A percentile compares a stretch with the other conserved stretches of the same genome.
Evolutionary conservation across 495 filamentous ascomycete species (phyloP).

Genomic region (Penicillium angulare): DNA sequence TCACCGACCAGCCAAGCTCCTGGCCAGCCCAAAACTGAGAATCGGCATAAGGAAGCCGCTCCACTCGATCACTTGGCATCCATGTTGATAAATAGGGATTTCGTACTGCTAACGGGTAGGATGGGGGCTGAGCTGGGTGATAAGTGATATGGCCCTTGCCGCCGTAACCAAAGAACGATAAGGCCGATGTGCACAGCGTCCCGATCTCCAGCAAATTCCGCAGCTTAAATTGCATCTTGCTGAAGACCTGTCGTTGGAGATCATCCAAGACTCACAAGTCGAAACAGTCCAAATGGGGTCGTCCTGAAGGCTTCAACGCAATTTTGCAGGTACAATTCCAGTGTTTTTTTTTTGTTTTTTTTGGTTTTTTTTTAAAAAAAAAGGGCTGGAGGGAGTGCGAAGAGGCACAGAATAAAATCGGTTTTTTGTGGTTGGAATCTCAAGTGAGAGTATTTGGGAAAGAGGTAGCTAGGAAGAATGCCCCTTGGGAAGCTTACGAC

Average conservation of each 20-base stretch:
- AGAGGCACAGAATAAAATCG: too few species aligned
- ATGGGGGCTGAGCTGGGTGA: constrained; percentile 38
- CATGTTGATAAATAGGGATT: constrained; percentile 48
- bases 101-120: constrained; percentile 49
- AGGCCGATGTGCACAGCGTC: constrained; percentile 22
- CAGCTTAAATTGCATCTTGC: constrained; percentile 26
- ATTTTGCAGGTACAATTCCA: too few species aligned
- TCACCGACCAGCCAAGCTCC: constrained; percentile 45
- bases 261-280: background rate
- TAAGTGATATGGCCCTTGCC: constrained; percentile 11
- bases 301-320: background rate
- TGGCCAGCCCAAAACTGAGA: constrained; percentile 53
- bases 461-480: background rate
- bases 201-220: constrained; percentile 20
- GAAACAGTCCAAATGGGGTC: too few species aligned
- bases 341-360: background rate
- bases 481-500: background rate
- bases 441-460: background rate
- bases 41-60: constrained; percentile 37
- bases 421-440: too few species aligned
- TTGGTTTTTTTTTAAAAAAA: too few species aligned
- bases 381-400: background rate
- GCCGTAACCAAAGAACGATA: constrained; percentile 16
- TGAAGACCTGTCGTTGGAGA: background rate
- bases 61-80: constrained; percentile 42